phyloP scores from a whole-genome alignment of 2,329 filamentous ascomycete genomes.

The Beauveria medogensis region DNA sequence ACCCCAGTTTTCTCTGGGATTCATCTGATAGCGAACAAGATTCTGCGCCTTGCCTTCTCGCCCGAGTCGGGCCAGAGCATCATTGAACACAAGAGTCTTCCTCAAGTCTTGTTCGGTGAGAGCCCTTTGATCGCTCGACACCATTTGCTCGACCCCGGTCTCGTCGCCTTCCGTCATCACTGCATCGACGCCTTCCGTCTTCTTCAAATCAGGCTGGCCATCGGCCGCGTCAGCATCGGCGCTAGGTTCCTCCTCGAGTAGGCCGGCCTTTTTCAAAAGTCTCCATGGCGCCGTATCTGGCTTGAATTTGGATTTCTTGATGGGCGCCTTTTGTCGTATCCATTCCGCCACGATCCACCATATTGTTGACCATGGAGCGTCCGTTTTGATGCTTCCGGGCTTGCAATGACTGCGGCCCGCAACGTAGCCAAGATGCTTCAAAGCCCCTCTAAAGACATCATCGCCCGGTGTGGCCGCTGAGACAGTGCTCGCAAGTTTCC shows the following conservation, averaged over 20 bases:
- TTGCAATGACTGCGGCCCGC: slow-evolving; percentile 84
- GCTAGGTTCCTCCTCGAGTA: slow-evolving; percentile 28
- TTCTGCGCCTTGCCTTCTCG: slow-evolving; percentile 58
- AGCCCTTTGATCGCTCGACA: slow-evolving; percentile 16
- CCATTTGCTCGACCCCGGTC: slow-evolving; percentile 12
- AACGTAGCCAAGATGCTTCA: slow-evolving; percentile 71
- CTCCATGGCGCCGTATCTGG: slow-evolving; percentile 62
- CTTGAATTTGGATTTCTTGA: slow-evolving; percentile 65
- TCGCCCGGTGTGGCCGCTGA: slow-evolving; percentile 76
- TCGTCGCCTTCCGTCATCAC: slow-evolving; percentile 10
- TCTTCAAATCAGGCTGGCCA: slow-evolving; percentile 24
- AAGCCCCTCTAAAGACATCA: slow-evolving; percentile 69
- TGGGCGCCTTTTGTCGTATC: slow-evolving; percentile 69
- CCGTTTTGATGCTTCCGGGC: slow-evolving; percentile 83
- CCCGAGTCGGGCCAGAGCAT: slow-evolving; percentile 66
- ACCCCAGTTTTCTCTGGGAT: slow-evolving; percentile 90
- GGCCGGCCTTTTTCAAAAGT: slow-evolving; percentile 45
- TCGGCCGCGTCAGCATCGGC: slow-evolving; percentile 13
- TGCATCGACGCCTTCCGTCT: slow-evolving; percentile 32
- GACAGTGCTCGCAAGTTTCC: slow-evolving; percentile 64
- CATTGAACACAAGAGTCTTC: slow-evolving; percentile 65
- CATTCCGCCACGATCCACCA: slow-evolving; percentile 95
- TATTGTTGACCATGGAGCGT: slow-evolving; percentile 81
- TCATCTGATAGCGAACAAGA: slow-evolving; percentile 79
- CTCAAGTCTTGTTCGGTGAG: slow-evolving; percentile 34